These are phyloP conservation scores for Alternaria alternata DNA, from an alignment of 2,329 filamentous ascomycete species.

Conservation along the genomic window DNA sequence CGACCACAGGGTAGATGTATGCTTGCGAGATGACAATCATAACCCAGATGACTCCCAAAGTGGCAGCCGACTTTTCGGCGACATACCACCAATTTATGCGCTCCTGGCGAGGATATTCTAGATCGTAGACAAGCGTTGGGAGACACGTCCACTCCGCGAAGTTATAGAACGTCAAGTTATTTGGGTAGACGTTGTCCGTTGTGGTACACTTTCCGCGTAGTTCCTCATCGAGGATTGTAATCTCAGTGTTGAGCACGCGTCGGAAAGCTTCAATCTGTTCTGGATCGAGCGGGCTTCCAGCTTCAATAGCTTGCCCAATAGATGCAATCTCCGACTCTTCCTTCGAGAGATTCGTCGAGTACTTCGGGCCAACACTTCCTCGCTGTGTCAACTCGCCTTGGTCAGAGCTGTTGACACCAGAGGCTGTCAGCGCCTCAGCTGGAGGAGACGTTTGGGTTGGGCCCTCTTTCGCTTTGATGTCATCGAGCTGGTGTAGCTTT, in stretches of 20 bases:
- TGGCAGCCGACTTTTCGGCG: slow-evolving; percentile 73
- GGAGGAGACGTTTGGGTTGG: slow-evolving; percentile 38
- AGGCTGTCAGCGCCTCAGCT: slow-evolving; percentile 13
- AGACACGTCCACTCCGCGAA: slow-evolving; percentile 77
- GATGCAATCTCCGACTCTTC: slow-evolving; percentile 66
- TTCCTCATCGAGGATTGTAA: slow-evolving; percentile 70
- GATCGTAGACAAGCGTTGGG: slow-evolving; percentile 80
- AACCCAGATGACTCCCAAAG: slow-evolving; percentile 75
- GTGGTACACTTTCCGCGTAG: slow-evolving; percentile 68
- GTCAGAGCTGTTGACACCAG: slow-evolving; percentile 24
- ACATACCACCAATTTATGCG: slow-evolving; percentile 78
- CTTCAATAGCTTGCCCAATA: slow-evolving; percentile 69
- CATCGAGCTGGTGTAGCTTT: slow-evolving; percentile 66
- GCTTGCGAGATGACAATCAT: slow-evolving; percentile 82
- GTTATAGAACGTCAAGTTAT: slow-evolving; percentile 71
- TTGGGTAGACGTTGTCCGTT: slow-evolving; percentile 66
- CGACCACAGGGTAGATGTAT: slow-evolving; percentile 79
- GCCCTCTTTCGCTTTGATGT: slow-evolving; percentile 57
- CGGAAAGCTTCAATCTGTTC: slow-evolving; percentile 71
- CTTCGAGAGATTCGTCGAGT: slow-evolving; percentile 54
- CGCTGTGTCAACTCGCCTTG: slow-evolving; percentile 29
- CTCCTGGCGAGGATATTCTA: slow-evolving; percentile 77
- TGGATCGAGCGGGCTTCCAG: slow-evolving; percentile 65
- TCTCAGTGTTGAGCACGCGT: slow-evolving; percentile 71
- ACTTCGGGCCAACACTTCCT: slow-evolving; percentile 48